These are phyloP conservation scores for Fusarium sp. DNA, from an alignment of 2,329 filamentous ascomycete species.

Conservation along the genomic window DNA sequence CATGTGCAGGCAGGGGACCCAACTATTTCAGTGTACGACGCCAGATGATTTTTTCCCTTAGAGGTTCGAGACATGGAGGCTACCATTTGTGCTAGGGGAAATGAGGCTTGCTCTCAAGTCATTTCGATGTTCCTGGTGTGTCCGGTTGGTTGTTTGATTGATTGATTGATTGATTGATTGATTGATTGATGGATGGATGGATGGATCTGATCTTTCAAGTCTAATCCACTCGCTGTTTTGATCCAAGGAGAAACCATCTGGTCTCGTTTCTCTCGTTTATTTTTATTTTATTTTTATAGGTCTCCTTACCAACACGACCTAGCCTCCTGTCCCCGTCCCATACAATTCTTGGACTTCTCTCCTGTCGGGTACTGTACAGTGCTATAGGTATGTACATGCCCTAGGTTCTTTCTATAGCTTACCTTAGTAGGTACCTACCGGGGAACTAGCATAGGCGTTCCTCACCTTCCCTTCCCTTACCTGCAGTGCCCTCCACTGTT, in stretches of 20 bases:
- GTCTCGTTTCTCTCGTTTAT: not conserved
- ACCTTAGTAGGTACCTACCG: not conserved
- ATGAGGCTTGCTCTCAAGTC: slow-evolving; percentile 22
- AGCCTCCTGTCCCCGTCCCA: not conserved
- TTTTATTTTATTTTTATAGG: not conserved
- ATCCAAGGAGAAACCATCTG: not conserved
- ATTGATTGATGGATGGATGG: not conserved
- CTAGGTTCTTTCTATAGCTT: not conserved
- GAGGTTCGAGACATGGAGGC: slow-evolving; percentile 22
- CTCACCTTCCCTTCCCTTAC: slow-evolving; percentile 23
- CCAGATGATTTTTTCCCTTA: slow-evolving; percentile 1
- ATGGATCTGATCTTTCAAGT: not conserved
- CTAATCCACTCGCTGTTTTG: not conserved
- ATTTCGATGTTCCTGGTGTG: slow-evolving; percentile 12
- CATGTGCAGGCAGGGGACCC: slow-evolving; percentile 10
- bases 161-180: not conserved
- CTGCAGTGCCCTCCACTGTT: slow-evolving; percentile 6
- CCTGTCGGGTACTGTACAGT: not conserved
- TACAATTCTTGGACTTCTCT: not conserved
- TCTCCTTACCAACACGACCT: not conserved
- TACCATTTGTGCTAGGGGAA: slow-evolving; percentile 6
- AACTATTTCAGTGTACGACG: slow-evolving; percentile 13
- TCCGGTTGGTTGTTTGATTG: not conserved
- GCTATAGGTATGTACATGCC: not conserved
- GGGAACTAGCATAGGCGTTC: slow-evolving; percentile 2